Evolutionary conservation across 768 basidiomycete genomes (phyloP), one percentile per base, ranked within the genome.

Genomic region (Termitomyces sp.): DNA sequence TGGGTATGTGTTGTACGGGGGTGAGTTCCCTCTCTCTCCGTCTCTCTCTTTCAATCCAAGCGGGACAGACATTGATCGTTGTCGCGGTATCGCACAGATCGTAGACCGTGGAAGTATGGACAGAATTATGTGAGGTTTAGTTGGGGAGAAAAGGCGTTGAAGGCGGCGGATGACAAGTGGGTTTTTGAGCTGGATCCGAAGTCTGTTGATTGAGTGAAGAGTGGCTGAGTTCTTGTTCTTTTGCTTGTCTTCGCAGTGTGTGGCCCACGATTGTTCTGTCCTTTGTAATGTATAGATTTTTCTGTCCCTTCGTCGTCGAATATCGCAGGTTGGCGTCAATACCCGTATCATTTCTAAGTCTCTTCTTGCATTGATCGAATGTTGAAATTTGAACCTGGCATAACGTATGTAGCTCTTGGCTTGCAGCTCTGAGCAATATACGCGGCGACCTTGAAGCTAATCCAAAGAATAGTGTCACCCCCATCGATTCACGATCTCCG

Each of bases 151-250:
- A 56, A 57, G 27, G 29, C 25, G 9, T 53, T 73, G 34, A 29
- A 53, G 19, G 58, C 71, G 32, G 63, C 66, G 17, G 54, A 66
- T 16, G 70, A 74, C 59, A 74, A 75, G 60, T 74, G 74, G 72
- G 57, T 62, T 6, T 75, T 74, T 53, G 45, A 64, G 25, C 66
- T 74, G 47, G 62, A 68, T 42, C 48, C 62, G 31, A 19, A 48
- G 21, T 16, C 40, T 54, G n/a, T 41, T 14, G 53, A 32, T 41
- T 14, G 53, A 32, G 34, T 45, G 21, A 58, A 42, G 16, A 19
- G 29, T 29, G 29, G 29, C 29, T 29, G 29, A 16, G 32, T 34
- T 19, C 4, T 37, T 27, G 29, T 52, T 19, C 11, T n/a, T n/a
- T 43, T 3, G 8, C 2, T 21, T 21, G 40, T 43, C 3, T 38